Conservation (phyloP, 352 stramenopile species). For the Phytophthora brassicae region DNA sequence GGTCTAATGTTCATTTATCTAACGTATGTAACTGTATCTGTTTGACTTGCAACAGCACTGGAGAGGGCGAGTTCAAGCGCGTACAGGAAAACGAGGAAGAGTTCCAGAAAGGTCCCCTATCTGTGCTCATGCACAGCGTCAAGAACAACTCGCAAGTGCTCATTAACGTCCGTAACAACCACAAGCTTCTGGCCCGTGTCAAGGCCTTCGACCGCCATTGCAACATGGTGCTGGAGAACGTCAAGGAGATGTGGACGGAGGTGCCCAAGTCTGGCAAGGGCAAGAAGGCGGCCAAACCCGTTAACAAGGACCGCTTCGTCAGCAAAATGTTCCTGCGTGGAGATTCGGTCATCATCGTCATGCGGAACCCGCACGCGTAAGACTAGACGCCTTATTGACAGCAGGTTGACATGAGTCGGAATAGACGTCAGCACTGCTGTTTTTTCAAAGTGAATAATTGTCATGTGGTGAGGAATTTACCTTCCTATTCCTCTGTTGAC, state of each 20-base stretch:
- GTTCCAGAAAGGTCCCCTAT: conserved; percentile 97
- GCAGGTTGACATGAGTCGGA: conserved; percentile 26
- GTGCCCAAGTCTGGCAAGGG: conserved; percentile 96
- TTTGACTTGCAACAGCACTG: conserved; percentile 20
- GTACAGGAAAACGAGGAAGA: conserved; percentile 91
- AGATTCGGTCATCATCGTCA: conserved; percentile 99
- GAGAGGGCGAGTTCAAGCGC: conserved; percentile 74
- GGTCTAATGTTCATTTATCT: conserved; percentile 1
- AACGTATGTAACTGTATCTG: conserved; percentile 10
- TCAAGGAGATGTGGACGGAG: conserved; percentile 99
- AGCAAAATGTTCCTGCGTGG: conserved; percentile 99
- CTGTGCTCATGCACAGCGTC: conserved; percentile 97
- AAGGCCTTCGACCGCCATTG: conserved; percentile 99
- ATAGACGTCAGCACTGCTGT: conserved; percentile 40
- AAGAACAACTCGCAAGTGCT: conserved; percentile 98
- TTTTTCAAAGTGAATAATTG: no score
- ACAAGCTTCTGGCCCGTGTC: conserved; percentile 98
- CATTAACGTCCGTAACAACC: conserved; percentile 99
- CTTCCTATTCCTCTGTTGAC: neutral
- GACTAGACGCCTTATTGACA: conserved; percentile 9
- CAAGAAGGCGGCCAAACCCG: conserved; percentile 93
- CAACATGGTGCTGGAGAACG: conserved; percentile 99
- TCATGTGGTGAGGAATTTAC: neutral
- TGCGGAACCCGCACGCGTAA: conserved; percentile 95
- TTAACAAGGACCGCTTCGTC: conserved; percentile 99